These are phyloP conservation scores for Pseudognaphalium luteoalbum DNA, from an alignment of 129 eudicot species.

Conservation along the genomic window DNA sequence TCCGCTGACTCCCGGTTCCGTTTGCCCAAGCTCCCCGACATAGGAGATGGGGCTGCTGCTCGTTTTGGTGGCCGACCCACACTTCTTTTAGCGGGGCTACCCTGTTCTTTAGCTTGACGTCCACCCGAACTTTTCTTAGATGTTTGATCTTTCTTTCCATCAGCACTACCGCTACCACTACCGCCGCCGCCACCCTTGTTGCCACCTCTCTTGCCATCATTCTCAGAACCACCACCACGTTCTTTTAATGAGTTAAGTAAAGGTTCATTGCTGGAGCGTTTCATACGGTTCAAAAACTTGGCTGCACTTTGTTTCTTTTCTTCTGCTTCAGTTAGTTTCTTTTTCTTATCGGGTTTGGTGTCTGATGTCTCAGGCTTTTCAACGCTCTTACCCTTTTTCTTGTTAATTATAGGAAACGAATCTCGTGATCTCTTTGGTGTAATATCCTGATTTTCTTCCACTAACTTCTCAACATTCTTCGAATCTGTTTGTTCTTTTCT, in stretches of 20 bases:
- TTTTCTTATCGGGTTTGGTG: conserved; percentile 40
- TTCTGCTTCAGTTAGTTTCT: conserved; percentile 38
- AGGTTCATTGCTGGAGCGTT: conserved; percentile 41
- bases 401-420: conserved; percentile 30
- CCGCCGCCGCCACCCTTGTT: conserved; percentile 30
- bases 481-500: conserved; percentile 45
- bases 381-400: conserved; percentile 40
- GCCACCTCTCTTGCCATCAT: conserved; percentile 32
- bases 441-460: conserved; percentile 32
- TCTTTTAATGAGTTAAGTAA: conserved; percentile 39
- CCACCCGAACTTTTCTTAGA: conserved; percentile 32
- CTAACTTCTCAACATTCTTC: conserved; percentile 30
- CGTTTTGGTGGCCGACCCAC: conserved; percentile 71
- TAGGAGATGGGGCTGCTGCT: conserved; percentile 51
- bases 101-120: conserved; percentile 46
- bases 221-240: conserved; percentile 38
- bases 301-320: conserved; percentile 60
- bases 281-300: conserved; percentile 55
- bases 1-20: conserved; percentile 46
- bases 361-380: conserved; percentile 37
- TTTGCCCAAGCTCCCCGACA: conserved; percentile 40
- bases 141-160: conserved; percentile 43
- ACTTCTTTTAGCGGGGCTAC: conserved; percentile 49
- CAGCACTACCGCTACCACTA: conserved; percentile 20
- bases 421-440: conserved; percentile 50